These are phyloP conservation scores for Glonium stellatum DNA, from an alignment of 495 filamentous ascomycete species.

Conservation along the genomic window DNA sequence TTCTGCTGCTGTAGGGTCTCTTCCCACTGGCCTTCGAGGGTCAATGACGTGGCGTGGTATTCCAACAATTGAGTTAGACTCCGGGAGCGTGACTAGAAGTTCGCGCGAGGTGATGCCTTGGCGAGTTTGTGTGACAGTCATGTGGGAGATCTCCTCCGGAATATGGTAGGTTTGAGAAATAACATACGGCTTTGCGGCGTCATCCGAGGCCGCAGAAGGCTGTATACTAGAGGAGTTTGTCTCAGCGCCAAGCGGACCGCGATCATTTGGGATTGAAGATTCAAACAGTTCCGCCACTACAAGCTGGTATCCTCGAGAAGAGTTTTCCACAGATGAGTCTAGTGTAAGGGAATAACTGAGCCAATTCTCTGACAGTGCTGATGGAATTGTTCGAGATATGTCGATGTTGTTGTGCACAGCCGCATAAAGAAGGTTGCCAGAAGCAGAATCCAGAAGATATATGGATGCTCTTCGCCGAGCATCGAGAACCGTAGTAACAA, in stretches of 20 bases:
- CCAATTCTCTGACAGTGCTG: constrained; percentile 88
- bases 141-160: constrained; percentile 63
- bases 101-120: constrained; percentile 88
- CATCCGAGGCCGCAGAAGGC: constrained; percentile 42
- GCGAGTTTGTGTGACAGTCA: constrained; percentile 79
- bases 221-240: constrained; percentile 67
- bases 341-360: constrained; percentile 75
- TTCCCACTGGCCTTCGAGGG: constrained; percentile 77
- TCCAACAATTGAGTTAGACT: constrained; percentile 62
- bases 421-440: constrained; percentile 69
- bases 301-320: constrained; percentile 78
- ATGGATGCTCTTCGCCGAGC: constrained; percentile 53
- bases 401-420: constrained; percentile 68
- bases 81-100: constrained; percentile 68
- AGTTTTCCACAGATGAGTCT: constrained; percentile 39
- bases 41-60: constrained; percentile 76
- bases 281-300: constrained; percentile 86
- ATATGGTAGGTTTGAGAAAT: constrained; percentile 75
- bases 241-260: constrained; percentile 64
- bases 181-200: constrained; percentile 56
- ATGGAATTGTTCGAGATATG: constrained; percentile 62
- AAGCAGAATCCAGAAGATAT: constrained; percentile 80
- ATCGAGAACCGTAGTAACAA: constrained; percentile 64
- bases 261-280: constrained; percentile 72
- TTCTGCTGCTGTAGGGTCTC: constrained; percentile 74